Percentiles rank a stretch among this genome's conserved stretches.
Evolutionary conservation across 2,329 filamentous ascomycete genomes (phyloP).

Genomic region (Fusarium odoratissimum): DNA sequence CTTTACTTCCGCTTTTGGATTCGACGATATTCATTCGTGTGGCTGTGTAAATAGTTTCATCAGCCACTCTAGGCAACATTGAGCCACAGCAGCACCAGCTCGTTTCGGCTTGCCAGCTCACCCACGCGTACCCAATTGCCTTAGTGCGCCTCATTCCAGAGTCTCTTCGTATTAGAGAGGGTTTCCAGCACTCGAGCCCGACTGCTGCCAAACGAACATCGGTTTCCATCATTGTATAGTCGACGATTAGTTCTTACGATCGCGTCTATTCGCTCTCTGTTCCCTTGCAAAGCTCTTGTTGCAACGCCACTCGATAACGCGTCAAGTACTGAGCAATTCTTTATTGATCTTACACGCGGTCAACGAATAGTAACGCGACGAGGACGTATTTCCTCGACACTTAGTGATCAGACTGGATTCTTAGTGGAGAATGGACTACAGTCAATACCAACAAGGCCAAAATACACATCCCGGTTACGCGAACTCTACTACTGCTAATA

Average conservation of each 20-base stretch:
- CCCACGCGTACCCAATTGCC: constrained; percentile 70
- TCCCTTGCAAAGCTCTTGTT: constrained; percentile 18
- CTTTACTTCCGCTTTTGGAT: constrained; percentile 6
- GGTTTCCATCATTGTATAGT: constrained; percentile 48
- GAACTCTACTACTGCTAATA: constrained; percentile 65
- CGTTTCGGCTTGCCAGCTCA: constrained; percentile 71
- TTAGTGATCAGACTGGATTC: constrained; percentile 37
- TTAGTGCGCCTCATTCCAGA: constrained; percentile 60
- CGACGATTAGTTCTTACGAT: constrained; percentile 42
- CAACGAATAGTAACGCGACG: constrained; percentile 44
- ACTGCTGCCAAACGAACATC: constrained; percentile 55
- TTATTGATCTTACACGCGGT: constrained; percentile 23
- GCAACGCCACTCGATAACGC: constrained; percentile 18
- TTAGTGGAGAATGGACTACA: constrained; percentile 76
- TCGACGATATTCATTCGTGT: constrained; percentile 53
- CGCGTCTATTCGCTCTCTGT: constrained; percentile 41
- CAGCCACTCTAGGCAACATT: constrained; percentile 49
- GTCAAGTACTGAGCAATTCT: constrained; percentile 13
- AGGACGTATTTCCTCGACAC: constrained; percentile 45
- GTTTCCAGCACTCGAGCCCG: constrained; percentile 58
- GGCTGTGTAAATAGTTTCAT: constrained; percentile 53
- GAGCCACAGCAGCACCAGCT: constrained; percentile 63
- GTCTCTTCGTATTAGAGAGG: constrained; percentile 46
- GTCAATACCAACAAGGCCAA: constrained; percentile 74
- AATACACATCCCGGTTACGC: constrained; percentile 74